A percentile compares a stretch with the other conserved stretches of the same genome.
Conservation (phyloP, 257 asterid species). For the Solanum ossicruentum region DNA sequence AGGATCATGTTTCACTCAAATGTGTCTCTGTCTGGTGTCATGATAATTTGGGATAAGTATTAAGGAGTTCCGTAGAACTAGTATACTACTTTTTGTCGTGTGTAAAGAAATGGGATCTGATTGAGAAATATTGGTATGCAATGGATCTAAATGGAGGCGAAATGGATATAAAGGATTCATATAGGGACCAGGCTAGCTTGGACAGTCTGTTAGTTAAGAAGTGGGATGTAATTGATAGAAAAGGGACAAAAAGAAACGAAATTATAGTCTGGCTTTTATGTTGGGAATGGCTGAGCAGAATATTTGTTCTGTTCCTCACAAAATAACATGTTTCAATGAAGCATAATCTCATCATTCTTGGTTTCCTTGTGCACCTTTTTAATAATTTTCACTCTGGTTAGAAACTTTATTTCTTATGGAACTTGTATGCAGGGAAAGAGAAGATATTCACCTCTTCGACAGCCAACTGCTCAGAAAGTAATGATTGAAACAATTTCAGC, state of each 20-base stretch:
- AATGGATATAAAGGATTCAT: neutral
- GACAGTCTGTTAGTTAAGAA: neutral
- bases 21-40: neutral
- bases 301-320: neutral
- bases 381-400: neutral
- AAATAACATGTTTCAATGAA: neutral
- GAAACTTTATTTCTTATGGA: neutral
- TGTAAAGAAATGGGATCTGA: neutral
- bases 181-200: neutral
- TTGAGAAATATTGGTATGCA: neutral
- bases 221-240: neutral
- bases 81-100: neutral
- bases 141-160: neutral
- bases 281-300: neutral
- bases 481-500: constrained; percentile 49
- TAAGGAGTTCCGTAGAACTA: neutral
- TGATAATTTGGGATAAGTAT: neutral
- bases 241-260: neutral
- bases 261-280: neutral
- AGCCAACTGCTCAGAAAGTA: constrained; percentile 68
- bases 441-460: constrained; percentile 52
- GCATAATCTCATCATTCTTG: neutral
- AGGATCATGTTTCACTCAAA: neutral
- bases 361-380: neutral
- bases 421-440: constrained; percentile 42